Evolutionary conservation across 1,284 basidiomycete genomes (phyloP), one percentile per base, ranked within the genome.

Genomic region (Cyathus olla): DNA sequence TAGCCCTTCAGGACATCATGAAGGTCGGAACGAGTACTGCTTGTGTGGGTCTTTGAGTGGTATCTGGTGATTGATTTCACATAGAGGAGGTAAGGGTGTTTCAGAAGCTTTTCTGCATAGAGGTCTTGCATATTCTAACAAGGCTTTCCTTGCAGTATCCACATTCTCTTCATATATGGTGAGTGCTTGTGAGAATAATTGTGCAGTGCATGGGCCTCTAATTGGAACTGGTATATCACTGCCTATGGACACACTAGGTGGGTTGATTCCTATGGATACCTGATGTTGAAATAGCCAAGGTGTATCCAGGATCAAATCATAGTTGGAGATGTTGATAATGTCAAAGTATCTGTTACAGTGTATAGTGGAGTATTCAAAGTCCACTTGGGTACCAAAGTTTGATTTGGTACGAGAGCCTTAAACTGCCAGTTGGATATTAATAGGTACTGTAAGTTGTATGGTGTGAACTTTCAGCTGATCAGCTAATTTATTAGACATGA

Each of bases 401-500:
- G 65, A 44, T 31, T 62, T 64, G 5, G 64, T 64, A 2, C 49
- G 52, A 5, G 67, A 67, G 2, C 64, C 67, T 46, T 68, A 64
- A 0, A 66, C 64, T 3, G 69, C 67, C 31, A 72, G 57, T 10
- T 66, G 59, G 0, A 73, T 29, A 22, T 56, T 50, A 31, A 72
- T 51, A 0, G 63, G 64, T 40, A 66, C 69, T 1, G 42, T 40
- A 3, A 71, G 53, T 8, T 56, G 26, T 1, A 66, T 56, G n/a
- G 55, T 54, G 28, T 44, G 24, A 63, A 79, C 60, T 56, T 73
- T 63, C 21, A 80, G 62, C 60, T 80, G 78, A 57, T 79, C 72
- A 0, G 70, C 76, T 5, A 78, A 47, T 13, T 64, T 73, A 2
- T 70, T 63, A 2, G 77, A 79, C 21, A 80, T 72, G 56, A 80